Base-by-base conservation (phyloP, 306 rosid genomes). In the Ochetophila trinervis region DNA sequence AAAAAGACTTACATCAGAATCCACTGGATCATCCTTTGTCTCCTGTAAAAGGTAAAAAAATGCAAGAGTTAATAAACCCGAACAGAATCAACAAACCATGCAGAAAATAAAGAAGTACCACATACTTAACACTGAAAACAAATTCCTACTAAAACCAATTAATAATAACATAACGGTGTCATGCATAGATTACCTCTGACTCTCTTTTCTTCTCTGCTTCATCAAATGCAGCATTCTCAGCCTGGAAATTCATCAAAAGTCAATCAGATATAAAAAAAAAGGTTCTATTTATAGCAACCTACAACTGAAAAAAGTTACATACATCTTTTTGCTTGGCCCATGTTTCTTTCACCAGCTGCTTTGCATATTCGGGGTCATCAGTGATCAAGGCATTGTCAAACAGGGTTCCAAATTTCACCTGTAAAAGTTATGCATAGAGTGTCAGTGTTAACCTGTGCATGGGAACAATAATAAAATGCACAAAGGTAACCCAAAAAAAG, bases 401-500 rank as follows among this genome's bases (percentile, higher is more conserved):
- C 80, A 94, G 75, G 76, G 97, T 94, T 35, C 99, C 99, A 17
- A 97, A 88, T 88, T 94, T 94, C 73, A 94, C 99, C 99, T 93
- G 86, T n/a, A 60, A 74, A 60, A 70, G n/a, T 56, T 35, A 55
- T 51, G n/a, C n/a, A n/a, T n/a, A n/a, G n/a, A n/a, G n/a, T n/a
- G n/a, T n/a, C n/a, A n/a, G n/a, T n/a, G n/a, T n/a, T n/a, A n/a
- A n/a, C n/a, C n/a, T n/a, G n/a, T n/a, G n/a, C n/a, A n/a, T n/a
- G n/a, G n/a, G n/a, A 74, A 23, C 19, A 37, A 65, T 35, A 6
- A 44, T 32, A 11, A 27, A 24, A 63, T 35, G 32, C 57, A 8
- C 4, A 21, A 3, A 45, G n/a, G 36, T 32, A 34, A 15, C 6
- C 22, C 17, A 58, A 27, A 1, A 13, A 53, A 66, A 32, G n/a